These are phyloP conservation scores for Neohortaea acidophila DNA, from an alignment of 495 filamentous ascomycete species.

Conservation along the genomic window DNA sequence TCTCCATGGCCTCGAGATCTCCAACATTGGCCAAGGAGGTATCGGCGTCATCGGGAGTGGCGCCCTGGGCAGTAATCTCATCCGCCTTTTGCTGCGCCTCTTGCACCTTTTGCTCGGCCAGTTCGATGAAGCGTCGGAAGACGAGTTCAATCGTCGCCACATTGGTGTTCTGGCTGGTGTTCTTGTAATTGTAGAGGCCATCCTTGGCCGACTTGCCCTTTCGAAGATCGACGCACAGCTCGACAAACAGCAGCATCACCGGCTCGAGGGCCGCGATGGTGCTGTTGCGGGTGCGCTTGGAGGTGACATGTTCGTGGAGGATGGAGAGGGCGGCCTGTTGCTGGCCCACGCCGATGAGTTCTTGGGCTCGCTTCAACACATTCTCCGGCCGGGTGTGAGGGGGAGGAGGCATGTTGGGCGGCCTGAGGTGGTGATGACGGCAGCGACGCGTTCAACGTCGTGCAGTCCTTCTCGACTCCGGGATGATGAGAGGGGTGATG, in stretches of 20 bases:
- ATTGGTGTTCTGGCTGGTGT: slow-evolving; percentile 96
- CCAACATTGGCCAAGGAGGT: slow-evolving; percentile 50
- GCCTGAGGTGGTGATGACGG: too few relatives aligned
- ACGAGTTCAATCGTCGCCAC: slow-evolving; percentile 96
- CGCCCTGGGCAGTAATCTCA: slow-evolving; percentile 53
- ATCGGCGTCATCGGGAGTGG: slow-evolving; percentile 16
- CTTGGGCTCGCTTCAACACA: slow-evolving; percentile 93
- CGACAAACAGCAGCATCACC: slow-evolving; percentile 94
- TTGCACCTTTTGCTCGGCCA: slow-evolving; percentile 90
- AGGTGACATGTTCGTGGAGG: slow-evolving; percentile 97
- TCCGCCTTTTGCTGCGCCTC: slow-evolving; percentile 93
- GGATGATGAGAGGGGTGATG: too few relatives aligned
- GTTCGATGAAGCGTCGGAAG: slow-evolving; percentile 91
- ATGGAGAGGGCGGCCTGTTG: slow-evolving; percentile 78
- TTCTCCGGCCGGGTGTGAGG: slow-evolving; percentile 97
- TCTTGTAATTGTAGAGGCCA: slow-evolving; percentile 98
- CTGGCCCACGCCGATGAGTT: slow-evolving; percentile 96
- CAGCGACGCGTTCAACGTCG: too few relatives aligned
- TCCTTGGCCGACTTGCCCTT: slow-evolving; percentile 98
- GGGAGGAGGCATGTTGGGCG: slow-evolving; percentile 78
- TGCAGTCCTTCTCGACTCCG: too few relatives aligned
- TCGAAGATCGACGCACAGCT: slow-evolving; percentile 87
- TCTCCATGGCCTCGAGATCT: slow-evolving; percentile 92
- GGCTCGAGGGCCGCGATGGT: slow-evolving; percentile 94
- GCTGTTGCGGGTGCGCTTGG: slow-evolving; percentile 91